phyloP scores from a whole-genome alignment of 169 alveolate species.

The Prorocentrum cordatum region DNA sequence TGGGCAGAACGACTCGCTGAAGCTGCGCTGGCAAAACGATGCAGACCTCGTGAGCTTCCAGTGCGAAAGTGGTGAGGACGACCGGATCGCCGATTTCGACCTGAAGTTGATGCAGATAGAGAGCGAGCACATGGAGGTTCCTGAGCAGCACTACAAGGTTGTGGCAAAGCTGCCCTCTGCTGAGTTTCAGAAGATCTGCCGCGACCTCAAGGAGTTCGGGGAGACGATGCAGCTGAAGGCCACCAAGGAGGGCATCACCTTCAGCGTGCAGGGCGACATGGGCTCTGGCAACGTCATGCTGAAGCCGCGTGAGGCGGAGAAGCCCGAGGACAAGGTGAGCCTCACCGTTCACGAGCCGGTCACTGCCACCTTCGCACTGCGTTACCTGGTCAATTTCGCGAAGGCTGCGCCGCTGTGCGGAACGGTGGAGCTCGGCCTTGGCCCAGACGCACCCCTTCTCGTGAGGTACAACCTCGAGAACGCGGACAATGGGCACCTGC shows the following conservation, averaged over 20 bases:
- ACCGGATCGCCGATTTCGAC: constrained; percentile 37
- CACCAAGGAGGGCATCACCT: constrained; percentile 25
- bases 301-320: constrained; percentile 25
- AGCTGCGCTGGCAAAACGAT: no score
- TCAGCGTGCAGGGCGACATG: constrained; percentile 14
- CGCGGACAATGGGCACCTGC: constrained; percentile 9
- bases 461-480: no score
- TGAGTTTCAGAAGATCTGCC: constrained; percentile 34
- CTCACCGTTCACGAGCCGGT: constrained; percentile 40
- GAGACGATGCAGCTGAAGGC: constrained; percentile 23
- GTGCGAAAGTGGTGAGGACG: constrained; percentile 38
- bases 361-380: constrained; percentile 24
- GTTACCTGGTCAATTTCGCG: constrained; percentile 30
- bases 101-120: constrained; percentile 28
- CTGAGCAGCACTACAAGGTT: constrained; percentile 57
- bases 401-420: no score
- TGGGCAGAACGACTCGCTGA: no score
- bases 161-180: constrained; percentile 3
- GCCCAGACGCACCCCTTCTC: no score
- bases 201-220: constrained; percentile 34
- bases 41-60: constrained; percentile 1
- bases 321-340: constrained; percentile 31
- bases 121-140: constrained; percentile 56
- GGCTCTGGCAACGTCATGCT: constrained; percentile 29
- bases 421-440: no score